These are phyloP conservation scores for Psilocybe cyanescens DNA, from an alignment of 768 basidiomycete genomes.

Conservation along the genomic window DNA sequence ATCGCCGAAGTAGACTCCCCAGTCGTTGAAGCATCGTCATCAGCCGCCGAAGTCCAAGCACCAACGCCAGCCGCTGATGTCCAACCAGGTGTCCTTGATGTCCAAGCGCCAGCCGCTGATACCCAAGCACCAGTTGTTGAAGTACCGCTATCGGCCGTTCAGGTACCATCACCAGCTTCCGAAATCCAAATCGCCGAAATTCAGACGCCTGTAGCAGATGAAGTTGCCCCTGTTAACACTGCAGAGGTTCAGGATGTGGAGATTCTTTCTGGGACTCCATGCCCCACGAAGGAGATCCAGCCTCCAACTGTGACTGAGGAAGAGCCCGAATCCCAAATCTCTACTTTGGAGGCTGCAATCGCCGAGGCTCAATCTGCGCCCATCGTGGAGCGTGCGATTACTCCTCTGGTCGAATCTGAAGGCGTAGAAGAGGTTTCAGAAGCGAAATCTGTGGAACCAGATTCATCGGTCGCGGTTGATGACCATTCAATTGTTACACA, in stretches of 20 bases:
- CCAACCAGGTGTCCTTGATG: background rate
- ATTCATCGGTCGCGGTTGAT: too few relatives aligned
- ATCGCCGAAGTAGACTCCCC: background rate
- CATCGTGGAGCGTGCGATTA: slow-evolving; percentile 14
- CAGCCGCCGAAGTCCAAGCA: background rate
- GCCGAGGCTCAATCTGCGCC: slow-evolving; percentile 8
- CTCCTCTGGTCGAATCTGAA: slow-evolving; percentile 11
- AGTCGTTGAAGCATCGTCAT: background rate
- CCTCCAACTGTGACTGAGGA: background rate
- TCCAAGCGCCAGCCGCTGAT: background rate
- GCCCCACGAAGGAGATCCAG: background rate
- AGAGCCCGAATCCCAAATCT: background rate
- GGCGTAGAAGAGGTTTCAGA: background rate
- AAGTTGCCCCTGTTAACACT: background rate
- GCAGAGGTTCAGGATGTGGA: background rate
- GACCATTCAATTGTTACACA: too few relatives aligned
- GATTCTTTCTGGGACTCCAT: background rate
- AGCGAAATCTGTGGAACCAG: background rate
- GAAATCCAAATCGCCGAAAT: background rate
- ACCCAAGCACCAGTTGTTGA: background rate
- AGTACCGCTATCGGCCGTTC: background rate
- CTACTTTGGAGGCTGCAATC: background rate
- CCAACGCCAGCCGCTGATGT: background rate
- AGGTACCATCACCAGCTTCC: background rate
- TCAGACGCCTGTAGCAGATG: background rate